A percentile compares a stretch with the other conserved stretches of the same genome.
These are phyloP conservation scores for Neoboletus brunneissimus DNA, from an alignment of 768 basidiomycete genomes.

Conservation along the genomic window DNA sequence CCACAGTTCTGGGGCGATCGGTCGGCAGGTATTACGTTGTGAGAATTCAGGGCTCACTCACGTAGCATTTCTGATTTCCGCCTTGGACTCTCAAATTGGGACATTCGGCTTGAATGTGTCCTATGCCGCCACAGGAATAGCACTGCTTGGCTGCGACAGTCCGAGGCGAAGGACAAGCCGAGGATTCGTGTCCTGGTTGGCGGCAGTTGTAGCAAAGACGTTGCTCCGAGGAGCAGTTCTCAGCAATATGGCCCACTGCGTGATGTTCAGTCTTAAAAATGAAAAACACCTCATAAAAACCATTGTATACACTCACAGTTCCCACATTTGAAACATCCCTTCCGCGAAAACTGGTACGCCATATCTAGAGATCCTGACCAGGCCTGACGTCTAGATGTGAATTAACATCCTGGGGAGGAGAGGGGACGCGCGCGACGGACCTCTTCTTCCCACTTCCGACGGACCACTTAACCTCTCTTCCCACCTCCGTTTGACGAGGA, in stretches of 20 bases:
- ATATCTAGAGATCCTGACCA: slow-evolving; percentile 48
- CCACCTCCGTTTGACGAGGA: slow-evolving; percentile 64
- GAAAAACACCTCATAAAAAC: slow-evolving; percentile 8
- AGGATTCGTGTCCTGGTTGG: slow-evolving; percentile 91
- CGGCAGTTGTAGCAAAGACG: slow-evolving; percentile 94
- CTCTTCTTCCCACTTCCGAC: slow-evolving; percentile 76
- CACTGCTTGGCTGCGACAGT: slow-evolving; percentile 86
- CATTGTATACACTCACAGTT: slow-evolving; percentile 58
- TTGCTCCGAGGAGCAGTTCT: slow-evolving; percentile 85
- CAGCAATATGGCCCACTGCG: slow-evolving; percentile 88
- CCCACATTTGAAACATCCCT: slow-evolving; percentile 93
- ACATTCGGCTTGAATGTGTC: slow-evolving; percentile 86
- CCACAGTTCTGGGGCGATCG: slow-evolving; percentile 61
- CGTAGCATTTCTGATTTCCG: slow-evolving; percentile 80
- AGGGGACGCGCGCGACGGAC: slow-evolving; percentile 33
- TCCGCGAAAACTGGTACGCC: slow-evolving; percentile 82
- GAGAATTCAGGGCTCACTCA: slow-evolving; percentile 37
- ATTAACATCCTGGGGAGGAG: slow-evolving; percentile 17
- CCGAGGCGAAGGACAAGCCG: slow-evolving; percentile 81
- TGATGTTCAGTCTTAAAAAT: slow-evolving; percentile 14
- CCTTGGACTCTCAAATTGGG: slow-evolving; percentile 72
- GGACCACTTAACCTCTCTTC: slow-evolving; percentile 60
- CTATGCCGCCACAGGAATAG: slow-evolving; percentile 90
- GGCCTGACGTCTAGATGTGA: slow-evolving; percentile 38
- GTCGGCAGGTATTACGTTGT: slow-evolving; percentile 2